These are phyloP conservation scores for Monosporascus sp. DNA, from an alignment of 2,329 filamentous ascomycete species.

Conservation along the genomic window DNA sequence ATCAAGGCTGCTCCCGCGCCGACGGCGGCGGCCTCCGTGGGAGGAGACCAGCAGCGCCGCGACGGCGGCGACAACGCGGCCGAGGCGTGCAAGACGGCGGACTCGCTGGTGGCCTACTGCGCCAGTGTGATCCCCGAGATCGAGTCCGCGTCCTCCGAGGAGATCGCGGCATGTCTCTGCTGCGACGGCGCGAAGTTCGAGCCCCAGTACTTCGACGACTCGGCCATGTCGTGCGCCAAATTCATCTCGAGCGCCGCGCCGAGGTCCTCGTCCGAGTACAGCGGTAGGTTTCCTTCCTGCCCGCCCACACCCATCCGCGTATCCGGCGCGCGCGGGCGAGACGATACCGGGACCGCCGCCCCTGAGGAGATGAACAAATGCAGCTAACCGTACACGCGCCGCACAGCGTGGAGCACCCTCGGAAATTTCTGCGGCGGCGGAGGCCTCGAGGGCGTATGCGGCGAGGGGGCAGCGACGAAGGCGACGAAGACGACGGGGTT, in stretches of 20 bases:
- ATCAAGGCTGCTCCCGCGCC: neutral
- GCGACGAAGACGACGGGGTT: neutral
- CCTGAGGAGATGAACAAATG: too few species aligned
- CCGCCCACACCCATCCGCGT: neutral
- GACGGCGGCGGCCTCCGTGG: neutral
- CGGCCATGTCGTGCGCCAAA: constrained; percentile 1
- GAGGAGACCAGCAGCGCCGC: neutral
- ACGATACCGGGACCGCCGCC: too few species aligned
- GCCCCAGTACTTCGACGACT: constrained; percentile 4
- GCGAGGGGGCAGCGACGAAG: neutral
- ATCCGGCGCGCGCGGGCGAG: too few species aligned
- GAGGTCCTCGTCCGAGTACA: neutral
- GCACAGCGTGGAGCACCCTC: constrained; percentile 2
- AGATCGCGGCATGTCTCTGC: constrained; percentile 6
- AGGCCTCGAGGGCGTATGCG: neutral
- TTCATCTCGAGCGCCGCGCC: constrained; percentile 2
- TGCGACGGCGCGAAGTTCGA: constrained; percentile 3
- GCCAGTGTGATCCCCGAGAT: constrained; percentile 1
- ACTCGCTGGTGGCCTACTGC: neutral
- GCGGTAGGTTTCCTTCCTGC: constrained; percentile 1
- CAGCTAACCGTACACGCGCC: too few species aligned
- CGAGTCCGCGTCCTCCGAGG: constrained; percentile 1
- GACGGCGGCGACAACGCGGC: neutral
- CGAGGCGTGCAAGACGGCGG: neutral
- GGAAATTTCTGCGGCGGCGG: constrained; percentile 1